Conservation (phyloP, 495 filamentous ascomycete species). For the Penicillium pancosmium region DNA sequence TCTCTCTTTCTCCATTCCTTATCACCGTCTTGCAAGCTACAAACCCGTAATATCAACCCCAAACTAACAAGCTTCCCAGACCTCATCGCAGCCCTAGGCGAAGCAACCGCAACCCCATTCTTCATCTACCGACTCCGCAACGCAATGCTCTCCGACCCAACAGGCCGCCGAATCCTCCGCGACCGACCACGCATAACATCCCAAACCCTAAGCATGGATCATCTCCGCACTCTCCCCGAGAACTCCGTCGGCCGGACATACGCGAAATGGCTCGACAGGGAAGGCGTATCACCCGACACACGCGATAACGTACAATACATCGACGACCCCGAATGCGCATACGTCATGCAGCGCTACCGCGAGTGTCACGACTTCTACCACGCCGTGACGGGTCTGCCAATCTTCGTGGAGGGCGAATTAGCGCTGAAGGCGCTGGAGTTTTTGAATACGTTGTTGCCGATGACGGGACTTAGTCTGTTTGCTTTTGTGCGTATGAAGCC, state of each 20-base stretch:
- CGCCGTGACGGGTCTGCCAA: slow-evolving; percentile 86
- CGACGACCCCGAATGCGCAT: slow-evolving; percentile 91
- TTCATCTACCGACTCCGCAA: slow-evolving; percentile 92
- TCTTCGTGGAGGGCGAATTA: slow-evolving; percentile 91
- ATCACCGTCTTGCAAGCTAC: background rate
- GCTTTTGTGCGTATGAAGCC: slow-evolving; percentile 72
- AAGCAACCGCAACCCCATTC: slow-evolving; percentile 91
- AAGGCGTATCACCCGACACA: slow-evolving; percentile 92
- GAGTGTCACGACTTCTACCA: slow-evolving; percentile 99
- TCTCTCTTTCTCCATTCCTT: background rate
- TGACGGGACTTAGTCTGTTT: slow-evolving; percentile 86
- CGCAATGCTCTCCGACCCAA: slow-evolving; percentile 82
- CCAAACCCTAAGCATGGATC: slow-evolving; percentile 66
- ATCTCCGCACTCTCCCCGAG: slow-evolving; percentile 69
- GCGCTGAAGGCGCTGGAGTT: slow-evolving; percentile 97
- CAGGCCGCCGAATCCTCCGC: slow-evolving; percentile 87
- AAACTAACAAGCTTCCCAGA: slow-evolving; percentile 51
- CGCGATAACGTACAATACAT: slow-evolving; percentile 81
- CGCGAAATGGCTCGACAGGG: slow-evolving; percentile 83
- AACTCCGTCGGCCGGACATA: slow-evolving; percentile 86
- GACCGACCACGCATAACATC: slow-evolving; percentile 89
- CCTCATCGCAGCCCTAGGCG: slow-evolving; percentile 89
- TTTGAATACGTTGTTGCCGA: slow-evolving; percentile 87
- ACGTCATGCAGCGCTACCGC: slow-evolving; percentile 97
- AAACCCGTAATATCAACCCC: background rate